These are phyloP conservation scores for Tuber magnatum DNA, from an alignment of 495 filamentous ascomycete genomes.

Conservation along the genomic window DNA sequence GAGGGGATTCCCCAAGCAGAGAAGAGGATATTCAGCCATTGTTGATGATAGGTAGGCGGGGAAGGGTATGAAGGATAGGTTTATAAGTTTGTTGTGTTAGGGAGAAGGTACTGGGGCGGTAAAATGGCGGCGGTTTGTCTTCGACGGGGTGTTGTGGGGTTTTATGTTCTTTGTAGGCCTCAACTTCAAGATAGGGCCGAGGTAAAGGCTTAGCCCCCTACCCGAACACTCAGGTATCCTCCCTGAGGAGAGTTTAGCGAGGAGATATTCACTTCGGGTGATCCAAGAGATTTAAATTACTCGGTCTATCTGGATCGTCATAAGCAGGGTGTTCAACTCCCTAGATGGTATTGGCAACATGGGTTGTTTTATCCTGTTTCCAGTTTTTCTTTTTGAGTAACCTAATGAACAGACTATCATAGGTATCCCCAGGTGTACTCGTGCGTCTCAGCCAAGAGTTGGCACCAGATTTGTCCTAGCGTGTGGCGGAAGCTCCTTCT, in stretches of 20 bases:
- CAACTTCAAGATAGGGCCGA: neutral
- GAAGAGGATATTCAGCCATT: conserved; percentile 61
- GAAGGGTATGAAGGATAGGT: neutral
- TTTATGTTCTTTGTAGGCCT: neutral
- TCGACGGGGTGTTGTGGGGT: neutral
- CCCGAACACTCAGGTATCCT: neutral
- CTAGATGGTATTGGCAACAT: neutral
- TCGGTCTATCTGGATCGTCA: neutral
- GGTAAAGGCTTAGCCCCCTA: neutral
- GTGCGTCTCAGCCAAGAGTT: too few species aligned
- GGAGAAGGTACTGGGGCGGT: neutral
- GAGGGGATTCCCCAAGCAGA: conserved; percentile 93
- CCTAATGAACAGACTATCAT: neutral
- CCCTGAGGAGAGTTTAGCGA: neutral
- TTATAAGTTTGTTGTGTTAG: conserved; percentile 11
- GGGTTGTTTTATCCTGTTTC: neutral
- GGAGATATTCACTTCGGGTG: neutral
- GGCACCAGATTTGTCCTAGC: too few species aligned
- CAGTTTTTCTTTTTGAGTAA: neutral
- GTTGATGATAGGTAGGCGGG: neutral
- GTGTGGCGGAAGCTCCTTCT: too few species aligned
- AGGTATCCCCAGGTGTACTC: too few species aligned
- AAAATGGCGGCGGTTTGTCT: neutral
- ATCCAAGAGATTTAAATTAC: neutral
- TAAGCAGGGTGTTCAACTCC: neutral